A percentile compares a stretch with the other conserved stretches of the same genome.
These are phyloP conservation scores for Botryotinia calthae DNA, from an alignment of 2,329 filamentous ascomycete genomes.

Conservation along the genomic window DNA sequence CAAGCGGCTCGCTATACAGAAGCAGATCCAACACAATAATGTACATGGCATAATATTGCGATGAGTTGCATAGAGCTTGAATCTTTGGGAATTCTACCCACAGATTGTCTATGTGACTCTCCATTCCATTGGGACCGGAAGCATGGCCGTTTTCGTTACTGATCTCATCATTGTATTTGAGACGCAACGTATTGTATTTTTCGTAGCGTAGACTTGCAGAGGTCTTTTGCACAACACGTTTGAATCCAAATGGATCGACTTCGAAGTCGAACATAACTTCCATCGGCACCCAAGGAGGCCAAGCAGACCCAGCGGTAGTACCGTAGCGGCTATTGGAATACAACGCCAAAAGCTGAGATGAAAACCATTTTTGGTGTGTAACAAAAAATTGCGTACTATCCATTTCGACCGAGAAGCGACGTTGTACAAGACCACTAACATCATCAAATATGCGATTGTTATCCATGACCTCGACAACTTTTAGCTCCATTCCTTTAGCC, in stretches of 20 bases:
- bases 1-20: conserved; percentile 91
- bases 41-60: conserved; percentile 97
- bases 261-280: conserved; percentile 98
- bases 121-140: conserved; percentile 55
- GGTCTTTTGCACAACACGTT: conserved; percentile 92
- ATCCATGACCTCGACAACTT: conserved; percentile 97
- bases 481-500: conserved; percentile 96
- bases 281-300: conserved; percentile 98
- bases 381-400: conserved; percentile 99
- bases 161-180: conserved; percentile 96
- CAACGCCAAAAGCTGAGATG: conserved; percentile 79
- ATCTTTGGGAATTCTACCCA: conserved; percentile 96
- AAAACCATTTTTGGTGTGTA: conserved; percentile 87
- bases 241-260: conserved; percentile 94
- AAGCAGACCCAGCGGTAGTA: conserved; percentile 76
- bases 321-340: conserved; percentile 95
- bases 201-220: conserved; percentile 93
- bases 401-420: conserved; percentile 91
- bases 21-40: conserved; percentile 95
- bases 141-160: conserved; percentile 54
- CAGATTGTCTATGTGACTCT: conserved; percentile 89
- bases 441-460: conserved; percentile 88
- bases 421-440: conserved; percentile 92
- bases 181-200: conserved; percentile 93
- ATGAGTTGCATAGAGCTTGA: conserved; percentile 92